These are phyloP conservation scores for Metschnikowia gelsemii DNA, from an alignment of 805 yeast species.

Conservation along the genomic window DNA sequence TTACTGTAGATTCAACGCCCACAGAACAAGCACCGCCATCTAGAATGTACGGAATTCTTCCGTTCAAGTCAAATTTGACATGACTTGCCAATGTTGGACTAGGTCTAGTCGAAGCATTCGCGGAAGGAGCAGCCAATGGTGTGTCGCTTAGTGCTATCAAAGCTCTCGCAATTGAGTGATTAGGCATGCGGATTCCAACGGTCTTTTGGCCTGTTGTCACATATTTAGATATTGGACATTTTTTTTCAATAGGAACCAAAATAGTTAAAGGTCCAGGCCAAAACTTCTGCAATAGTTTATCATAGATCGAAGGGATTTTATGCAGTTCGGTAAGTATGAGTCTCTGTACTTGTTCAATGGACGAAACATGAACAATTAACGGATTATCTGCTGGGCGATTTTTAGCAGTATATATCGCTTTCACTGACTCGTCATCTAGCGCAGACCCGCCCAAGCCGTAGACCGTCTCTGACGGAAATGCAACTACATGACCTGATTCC, in stretches of 20 bases:
- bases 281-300: slow-evolving; percentile 58
- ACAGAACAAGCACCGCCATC: slow-evolving; percentile 91
- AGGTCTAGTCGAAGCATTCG: slow-evolving; percentile 93
- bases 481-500: slow-evolving; percentile 52
- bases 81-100: slow-evolving; percentile 89
- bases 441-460: slow-evolving; percentile 95
- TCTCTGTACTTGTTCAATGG: slow-evolving; percentile 66
- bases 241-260: slow-evolving; percentile 57
- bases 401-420: slow-evolving; percentile 79
- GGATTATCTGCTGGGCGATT: slow-evolving; percentile 97
- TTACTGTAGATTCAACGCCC: slow-evolving; percentile 92
- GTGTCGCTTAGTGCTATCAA: slow-evolving; percentile 78
- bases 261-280: slow-evolving; percentile 99
- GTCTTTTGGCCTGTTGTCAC: slow-evolving; percentile 90
- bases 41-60: slow-evolving; percentile 75
- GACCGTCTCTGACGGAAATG: slow-evolving; percentile 96
- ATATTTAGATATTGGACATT: slow-evolving; percentile 57
- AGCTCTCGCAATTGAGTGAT: slow-evolving; percentile 86
- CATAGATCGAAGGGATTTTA: slow-evolving; percentile 67
- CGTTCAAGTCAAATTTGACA: slow-evolving; percentile 76
- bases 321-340: slow-evolving; percentile 49
- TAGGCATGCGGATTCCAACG: slow-evolving; percentile 88
- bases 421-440: slow-evolving; percentile 67
- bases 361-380: slow-evolving; percentile 83
- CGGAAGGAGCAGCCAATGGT: slow-evolving; percentile 97